These are phyloP conservation scores for Telopea speciosissima DNA, from an alignment of 177 flowering plant genomes.

Conservation along the genomic window DNA sequence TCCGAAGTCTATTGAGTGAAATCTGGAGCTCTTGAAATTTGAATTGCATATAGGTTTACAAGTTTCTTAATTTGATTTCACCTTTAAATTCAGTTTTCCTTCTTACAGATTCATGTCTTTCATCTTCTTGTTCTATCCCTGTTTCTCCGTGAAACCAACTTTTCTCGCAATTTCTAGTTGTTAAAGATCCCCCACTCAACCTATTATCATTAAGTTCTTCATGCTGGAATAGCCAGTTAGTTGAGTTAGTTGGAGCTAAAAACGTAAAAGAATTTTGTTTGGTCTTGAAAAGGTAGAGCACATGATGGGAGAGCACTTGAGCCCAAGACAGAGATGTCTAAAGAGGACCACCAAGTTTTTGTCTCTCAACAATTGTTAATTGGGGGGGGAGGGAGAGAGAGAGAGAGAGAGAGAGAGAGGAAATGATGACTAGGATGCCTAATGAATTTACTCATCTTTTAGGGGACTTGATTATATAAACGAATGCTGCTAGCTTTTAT, in stretches of 20 bases:
- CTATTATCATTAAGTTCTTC: neutral
- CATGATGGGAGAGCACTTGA: constrained; percentile 29
- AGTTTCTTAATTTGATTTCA: constrained; percentile 7
- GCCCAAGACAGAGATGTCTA: constrained; percentile 16
- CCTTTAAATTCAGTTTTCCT: constrained; percentile 8
- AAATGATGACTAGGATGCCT: constrained; percentile 10
- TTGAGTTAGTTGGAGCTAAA: constrained; percentile 4
- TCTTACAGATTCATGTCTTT: constrained; percentile 1
- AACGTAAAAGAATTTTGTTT: neutral
- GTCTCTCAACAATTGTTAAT: constrained; percentile 4
- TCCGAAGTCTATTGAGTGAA: constrained; percentile 49
- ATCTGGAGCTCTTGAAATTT: constrained; percentile 51
- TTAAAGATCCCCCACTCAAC: neutral
- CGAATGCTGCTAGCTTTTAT: too few relatives aligned
- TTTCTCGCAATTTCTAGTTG: neutral
- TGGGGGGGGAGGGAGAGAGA: constrained; percentile 4
- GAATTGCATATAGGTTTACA: neutral
- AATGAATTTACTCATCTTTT: constrained; percentile 12
- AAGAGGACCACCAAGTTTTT: constrained; percentile 16
- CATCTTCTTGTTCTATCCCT: neutral
- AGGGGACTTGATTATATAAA: neutral
- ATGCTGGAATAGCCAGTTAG: constrained; percentile 17
- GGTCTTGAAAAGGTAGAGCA: constrained; percentile 13
- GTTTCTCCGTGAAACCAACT: neutral
- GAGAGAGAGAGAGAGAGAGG: neutral